These are phyloP conservation scores for Cylindrodendrum hubeiense DNA, from an alignment of 2,329 filamentous ascomycete genomes.

Conservation along the genomic window DNA sequence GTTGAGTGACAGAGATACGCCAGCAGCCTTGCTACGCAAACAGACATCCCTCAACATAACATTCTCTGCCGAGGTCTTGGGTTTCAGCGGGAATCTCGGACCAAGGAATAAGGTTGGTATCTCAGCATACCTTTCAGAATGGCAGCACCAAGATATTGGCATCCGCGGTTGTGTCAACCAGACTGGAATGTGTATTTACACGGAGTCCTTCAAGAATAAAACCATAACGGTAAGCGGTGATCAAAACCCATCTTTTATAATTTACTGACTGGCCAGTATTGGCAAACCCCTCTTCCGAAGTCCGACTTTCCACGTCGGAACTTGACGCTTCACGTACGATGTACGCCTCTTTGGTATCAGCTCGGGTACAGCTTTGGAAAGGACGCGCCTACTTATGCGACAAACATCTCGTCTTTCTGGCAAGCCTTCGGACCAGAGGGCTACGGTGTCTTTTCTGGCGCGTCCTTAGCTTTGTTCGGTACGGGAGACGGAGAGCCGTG, in stretches of 20 bases:
- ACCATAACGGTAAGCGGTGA: too few relatives aligned
- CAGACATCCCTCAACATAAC: conserved; percentile 49
- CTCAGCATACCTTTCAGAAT: conserved; percentile 43
- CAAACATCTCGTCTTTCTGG: conserved; percentile 25
- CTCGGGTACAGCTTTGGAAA: conserved; percentile 38
- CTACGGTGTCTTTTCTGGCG: conserved; percentile 37
- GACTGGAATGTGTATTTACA: conserved; percentile 35
- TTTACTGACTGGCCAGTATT: background rate
- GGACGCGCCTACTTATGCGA: conserved; percentile 26
- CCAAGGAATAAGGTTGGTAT: conserved; percentile 42
- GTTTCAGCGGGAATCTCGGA: conserved; percentile 29
- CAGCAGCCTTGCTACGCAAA: conserved; percentile 45
- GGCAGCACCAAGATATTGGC: conserved; percentile 44
- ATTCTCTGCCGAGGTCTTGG: conserved; percentile 38
- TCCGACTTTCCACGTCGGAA: background rate
- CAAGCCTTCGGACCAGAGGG: background rate
- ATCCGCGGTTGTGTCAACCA: conserved; percentile 41
- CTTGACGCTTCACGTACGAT: conserved; percentile 37
- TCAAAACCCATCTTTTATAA: background rate
- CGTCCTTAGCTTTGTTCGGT: conserved; percentile 28
- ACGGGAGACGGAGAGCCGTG: conserved; percentile 39
- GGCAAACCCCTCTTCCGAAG: background rate
- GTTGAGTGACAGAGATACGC: conserved; percentile 45
- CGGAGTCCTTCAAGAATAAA: background rate
- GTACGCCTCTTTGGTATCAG: conserved; percentile 35